A percentile compares a stretch with the other conserved stretches of the same genome.
Conservation (phyloP, 2,329 filamentous ascomycete species). For the Neophaeococcomyces mojaviensis region DNA sequence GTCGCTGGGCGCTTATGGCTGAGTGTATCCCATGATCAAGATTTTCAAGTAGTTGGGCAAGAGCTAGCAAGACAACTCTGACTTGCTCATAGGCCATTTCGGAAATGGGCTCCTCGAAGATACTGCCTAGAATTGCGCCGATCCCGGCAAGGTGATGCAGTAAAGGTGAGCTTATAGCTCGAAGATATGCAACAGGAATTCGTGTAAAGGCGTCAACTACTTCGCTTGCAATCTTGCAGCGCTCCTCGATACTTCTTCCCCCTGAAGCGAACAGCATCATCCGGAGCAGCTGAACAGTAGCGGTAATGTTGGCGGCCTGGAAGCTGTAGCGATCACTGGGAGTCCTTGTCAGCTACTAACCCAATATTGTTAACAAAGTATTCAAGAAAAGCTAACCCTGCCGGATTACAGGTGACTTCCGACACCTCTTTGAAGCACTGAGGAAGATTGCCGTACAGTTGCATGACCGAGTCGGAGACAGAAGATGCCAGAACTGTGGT, state of each 20-base stretch:
- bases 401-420: conserved; percentile 36
- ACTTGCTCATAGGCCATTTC: conserved; percentile 37
- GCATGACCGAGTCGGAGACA: conserved; percentile 16
- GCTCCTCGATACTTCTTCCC: conserved; percentile 34
- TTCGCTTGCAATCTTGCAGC: conserved; percentile 40
- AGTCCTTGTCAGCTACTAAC: no score
- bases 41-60: conserved; percentile 40
- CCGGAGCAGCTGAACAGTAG: conserved; percentile 42
- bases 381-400: conserved; percentile 7
- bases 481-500: conserved; percentile 9
- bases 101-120: conserved; percentile 39
- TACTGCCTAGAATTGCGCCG: conserved; percentile 42
- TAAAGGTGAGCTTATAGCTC: conserved; percentile 43
- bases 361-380: no score
- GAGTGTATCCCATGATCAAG: conserved; percentile 37
- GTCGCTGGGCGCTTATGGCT: conserved; percentile 32
- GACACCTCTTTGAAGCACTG: conserved; percentile 17
- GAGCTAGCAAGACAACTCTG: conserved; percentile 34
- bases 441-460: conserved; percentile 16
- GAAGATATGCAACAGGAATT: conserved; percentile 39
- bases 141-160: conserved; percentile 44
- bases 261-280: conserved; percentile 39
- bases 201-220: conserved; percentile 37
- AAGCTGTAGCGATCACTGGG: conserved; percentile 38
- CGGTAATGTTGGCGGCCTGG: conserved; percentile 45